A percentile compares a stretch with the other conserved stretches of the same genome.
These are phyloP conservation scores for Schizophyllum amplum DNA, from an alignment of 1,284 basidiomycete species.

Conservation along the genomic window DNA sequence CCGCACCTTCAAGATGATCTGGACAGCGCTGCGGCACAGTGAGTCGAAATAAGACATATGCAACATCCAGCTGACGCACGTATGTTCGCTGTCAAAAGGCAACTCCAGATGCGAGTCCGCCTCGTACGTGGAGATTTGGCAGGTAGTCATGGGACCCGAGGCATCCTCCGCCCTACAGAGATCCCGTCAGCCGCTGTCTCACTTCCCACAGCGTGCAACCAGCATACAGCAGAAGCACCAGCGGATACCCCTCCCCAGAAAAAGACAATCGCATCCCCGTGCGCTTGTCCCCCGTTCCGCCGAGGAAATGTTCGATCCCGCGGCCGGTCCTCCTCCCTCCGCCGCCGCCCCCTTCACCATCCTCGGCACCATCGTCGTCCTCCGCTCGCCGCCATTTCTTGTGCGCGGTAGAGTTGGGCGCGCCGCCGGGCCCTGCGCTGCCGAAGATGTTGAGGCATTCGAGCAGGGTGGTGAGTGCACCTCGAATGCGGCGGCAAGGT, in stretches of 20 bases:
- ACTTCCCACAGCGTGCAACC: constrained; percentile 24
- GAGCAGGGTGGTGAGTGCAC: constrained; percentile 73
- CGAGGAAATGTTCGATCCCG: constrained; percentile 48
- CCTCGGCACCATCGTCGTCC: constrained; percentile 41
- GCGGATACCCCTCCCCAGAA: constrained; percentile 69
- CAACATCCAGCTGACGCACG: constrained; percentile 37
- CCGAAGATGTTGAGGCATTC: constrained; percentile 93
- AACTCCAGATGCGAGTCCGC: constrained; percentile 78
- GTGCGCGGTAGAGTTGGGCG: constrained; percentile 23
- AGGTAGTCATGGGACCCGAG: constrained; percentile 79
- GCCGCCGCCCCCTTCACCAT: constrained; percentile 22
- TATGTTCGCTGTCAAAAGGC: constrained; percentile 62
- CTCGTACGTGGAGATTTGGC: constrained; percentile 83
- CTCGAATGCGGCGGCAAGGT: constrained; percentile 57
- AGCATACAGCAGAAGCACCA: constrained; percentile 81
- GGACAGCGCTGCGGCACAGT: constrained; percentile 47
- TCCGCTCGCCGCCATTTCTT: constrained; percentile 40
- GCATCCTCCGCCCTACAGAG: constrained; percentile 72
- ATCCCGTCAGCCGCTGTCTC: constrained; percentile 2
- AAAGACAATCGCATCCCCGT: constrained; percentile 87
- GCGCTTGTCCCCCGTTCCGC: constrained; percentile 43
- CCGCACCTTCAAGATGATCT: constrained; percentile 80
- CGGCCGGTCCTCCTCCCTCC: constrained; percentile 9
- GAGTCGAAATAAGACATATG: not conserved
- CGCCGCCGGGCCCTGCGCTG: constrained; percentile 44